Evolutionary conservation across 2,329 filamentous ascomycete species (phyloP).

Genomic region (Chaetomium sp.): DNA sequence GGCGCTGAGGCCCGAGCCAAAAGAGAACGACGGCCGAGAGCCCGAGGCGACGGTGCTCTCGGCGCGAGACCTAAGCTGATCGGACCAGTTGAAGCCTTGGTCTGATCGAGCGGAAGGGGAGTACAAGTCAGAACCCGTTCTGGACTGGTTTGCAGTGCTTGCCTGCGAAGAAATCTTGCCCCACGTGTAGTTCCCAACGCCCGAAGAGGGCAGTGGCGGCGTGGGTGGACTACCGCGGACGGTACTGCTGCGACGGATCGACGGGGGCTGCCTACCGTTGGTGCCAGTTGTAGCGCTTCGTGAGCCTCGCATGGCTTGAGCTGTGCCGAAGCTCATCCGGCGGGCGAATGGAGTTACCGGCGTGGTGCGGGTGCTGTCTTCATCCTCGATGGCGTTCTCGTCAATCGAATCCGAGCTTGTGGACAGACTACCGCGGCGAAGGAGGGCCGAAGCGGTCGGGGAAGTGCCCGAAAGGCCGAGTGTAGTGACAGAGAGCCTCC

Average conservation of each 20-base stretch:
- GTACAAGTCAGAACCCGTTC: constrained; percentile 67
- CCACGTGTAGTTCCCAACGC: constrained; percentile 41
- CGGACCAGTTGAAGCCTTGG: constrained; percentile 96
- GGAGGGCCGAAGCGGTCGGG: constrained; percentile 62
- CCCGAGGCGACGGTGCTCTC: constrained; percentile 70
- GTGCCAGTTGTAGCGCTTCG: constrained; percentile 61
- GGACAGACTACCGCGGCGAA: constrained; percentile 61
- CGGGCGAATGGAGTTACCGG: constrained; percentile 76
- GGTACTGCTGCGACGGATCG: constrained; percentile 37
- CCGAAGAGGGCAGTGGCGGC: constrained; percentile 40
- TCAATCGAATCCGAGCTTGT: constrained; percentile 69
- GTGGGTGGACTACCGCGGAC: constrained; percentile 35
- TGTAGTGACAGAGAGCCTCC: constrained; percentile 73
- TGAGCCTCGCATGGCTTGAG: constrained; percentile 69
- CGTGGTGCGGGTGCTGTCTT: constrained; percentile 60
- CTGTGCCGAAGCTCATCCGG: constrained; percentile 81
- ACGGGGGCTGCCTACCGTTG: constrained; percentile 60
- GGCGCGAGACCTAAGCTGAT: constrained; percentile 89
- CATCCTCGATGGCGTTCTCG: constrained; percentile 73
- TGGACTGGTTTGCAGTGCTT: constrained; percentile 60
- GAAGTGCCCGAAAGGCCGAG: constrained; percentile 73
- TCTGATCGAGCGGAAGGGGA: constrained; percentile 64
- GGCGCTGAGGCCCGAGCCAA: constrained; percentile 49
- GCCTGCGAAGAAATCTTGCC: constrained; percentile 52
- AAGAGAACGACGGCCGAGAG: constrained; percentile 60